These are phyloP conservation scores for Alternaria hordeiaustralica DNA, from an alignment of 2,329 filamentous ascomycete species.

Conservation along the genomic window DNA sequence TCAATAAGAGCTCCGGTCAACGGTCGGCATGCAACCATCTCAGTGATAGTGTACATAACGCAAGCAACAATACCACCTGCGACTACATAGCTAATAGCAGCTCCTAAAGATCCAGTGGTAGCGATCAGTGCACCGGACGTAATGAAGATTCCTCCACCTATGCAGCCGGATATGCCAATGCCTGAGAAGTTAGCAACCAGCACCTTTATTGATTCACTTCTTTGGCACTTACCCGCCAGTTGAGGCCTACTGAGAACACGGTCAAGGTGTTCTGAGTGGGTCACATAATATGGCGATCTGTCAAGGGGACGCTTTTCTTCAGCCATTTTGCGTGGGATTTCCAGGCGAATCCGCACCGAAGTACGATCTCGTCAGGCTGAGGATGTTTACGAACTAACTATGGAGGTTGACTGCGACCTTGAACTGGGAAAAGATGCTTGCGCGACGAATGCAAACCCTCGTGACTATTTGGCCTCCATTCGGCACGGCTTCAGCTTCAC, in stretches of 20 bases:
- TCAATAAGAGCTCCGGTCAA: conserved; percentile 31
- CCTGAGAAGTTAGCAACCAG: conserved; percentile 8
- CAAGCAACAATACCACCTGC: conserved; percentile 27
- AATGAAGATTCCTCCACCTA: conserved; percentile 30
- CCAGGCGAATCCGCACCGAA: background rate
- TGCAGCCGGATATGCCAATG: conserved; percentile 31
- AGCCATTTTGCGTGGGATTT: background rate
- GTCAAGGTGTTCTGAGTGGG: conserved; percentile 29
- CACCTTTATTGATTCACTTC: background rate
- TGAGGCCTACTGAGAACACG: conserved; percentile 28
- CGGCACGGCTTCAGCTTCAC: background rate
- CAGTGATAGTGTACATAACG: conserved; percentile 30
- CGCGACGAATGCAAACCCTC: background rate
- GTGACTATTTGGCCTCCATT: background rate
- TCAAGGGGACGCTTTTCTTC: conserved; percentile 21
- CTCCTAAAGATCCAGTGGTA: conserved; percentile 28
- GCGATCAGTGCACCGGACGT: conserved; percentile 24
- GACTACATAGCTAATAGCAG: conserved; percentile 27
- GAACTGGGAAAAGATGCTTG: background rate
- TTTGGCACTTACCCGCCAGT: conserved; percentile 20
- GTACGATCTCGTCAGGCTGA: background rate
- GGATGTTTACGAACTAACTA: background rate
- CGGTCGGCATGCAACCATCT: conserved; percentile 32
- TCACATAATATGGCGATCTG: conserved; percentile 25
- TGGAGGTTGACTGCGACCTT: background rate